phyloP scores from a whole-genome alignment of 73 alveolate genomes.

The Symbiodinium pilosum region DNA sequence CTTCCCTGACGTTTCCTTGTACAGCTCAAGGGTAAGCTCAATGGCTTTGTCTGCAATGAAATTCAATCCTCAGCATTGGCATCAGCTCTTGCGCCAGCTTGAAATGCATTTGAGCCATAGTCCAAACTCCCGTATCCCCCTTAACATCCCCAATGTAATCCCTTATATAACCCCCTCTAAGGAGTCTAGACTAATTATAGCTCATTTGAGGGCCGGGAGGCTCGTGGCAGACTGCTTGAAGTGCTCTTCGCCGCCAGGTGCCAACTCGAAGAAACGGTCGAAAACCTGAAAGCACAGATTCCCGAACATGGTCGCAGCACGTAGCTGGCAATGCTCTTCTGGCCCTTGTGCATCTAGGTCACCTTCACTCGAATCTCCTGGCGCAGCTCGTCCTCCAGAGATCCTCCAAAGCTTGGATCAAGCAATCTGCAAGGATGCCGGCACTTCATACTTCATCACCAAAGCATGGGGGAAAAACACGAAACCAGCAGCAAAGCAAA shows the following conservation, averaged over 20 bases:
- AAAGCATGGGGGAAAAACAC: neutral
- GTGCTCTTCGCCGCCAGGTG: conserved; percentile 65
- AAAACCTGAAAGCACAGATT: conserved; percentile 16
- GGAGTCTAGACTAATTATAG: no score
- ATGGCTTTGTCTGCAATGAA: conserved; percentile 66
- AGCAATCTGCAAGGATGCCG: no score
- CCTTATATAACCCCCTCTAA: no score
- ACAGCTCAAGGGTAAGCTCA: conserved; percentile 60
- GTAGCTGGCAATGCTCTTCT: neutral
- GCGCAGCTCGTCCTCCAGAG: conserved; percentile 55
- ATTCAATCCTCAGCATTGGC: conserved; percentile 38
- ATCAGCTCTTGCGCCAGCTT: no score
- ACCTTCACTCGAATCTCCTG: conserved; percentile 61
- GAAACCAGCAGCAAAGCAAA: neutral
- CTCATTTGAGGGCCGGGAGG: no score
- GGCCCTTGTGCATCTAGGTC: neutral
- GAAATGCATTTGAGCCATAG: no score
- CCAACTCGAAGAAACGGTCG: conserved; percentile 82
- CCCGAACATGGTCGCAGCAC: neutral
- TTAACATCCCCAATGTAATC: no score
- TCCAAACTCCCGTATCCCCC: neutral
- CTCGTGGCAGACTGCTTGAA: conserved; percentile 76
- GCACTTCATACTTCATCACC: neutral
- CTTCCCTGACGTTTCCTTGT: no score
- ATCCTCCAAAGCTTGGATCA: conserved; percentile 21